Percentiles rank a stretch among this genome's conserved stretches.
These are phyloP conservation scores for Brassica balearica DNA, from an alignment of 441 rosid genomes.

Conservation along the genomic window DNA sequence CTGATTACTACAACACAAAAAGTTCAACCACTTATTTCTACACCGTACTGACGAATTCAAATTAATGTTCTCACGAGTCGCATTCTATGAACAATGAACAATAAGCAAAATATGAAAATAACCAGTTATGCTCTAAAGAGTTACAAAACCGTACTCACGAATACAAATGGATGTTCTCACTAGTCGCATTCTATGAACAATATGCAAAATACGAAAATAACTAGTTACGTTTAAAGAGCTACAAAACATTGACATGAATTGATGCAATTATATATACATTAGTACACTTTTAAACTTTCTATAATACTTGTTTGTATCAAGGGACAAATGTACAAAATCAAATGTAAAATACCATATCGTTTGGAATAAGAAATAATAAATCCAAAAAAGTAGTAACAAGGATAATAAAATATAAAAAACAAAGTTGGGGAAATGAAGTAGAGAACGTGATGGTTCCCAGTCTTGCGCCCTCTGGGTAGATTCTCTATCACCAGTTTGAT, in stretches of 20 bases:
- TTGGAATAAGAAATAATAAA: not conserved
- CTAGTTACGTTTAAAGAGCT: not conserved
- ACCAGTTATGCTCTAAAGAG: not conserved
- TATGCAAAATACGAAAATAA: not conserved
- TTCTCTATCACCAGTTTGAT: slow-evolving; percentile 35
- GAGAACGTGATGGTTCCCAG: slow-evolving; percentile 46
- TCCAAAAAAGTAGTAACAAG: slow-evolving; percentile 6
- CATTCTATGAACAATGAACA: not conserved
- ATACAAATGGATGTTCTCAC: not conserved
- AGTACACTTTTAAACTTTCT: not conserved
- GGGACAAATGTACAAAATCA: slow-evolving; percentile 5
- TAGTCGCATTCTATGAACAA: not conserved
- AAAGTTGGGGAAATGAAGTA: slow-evolving; percentile 23
- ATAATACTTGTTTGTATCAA: not conserved
- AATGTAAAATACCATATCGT: not conserved
- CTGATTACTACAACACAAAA: slow-evolving; percentile 17
- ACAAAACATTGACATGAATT: not conserved
- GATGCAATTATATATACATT: not conserved
- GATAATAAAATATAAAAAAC: slow-evolving; percentile 5
- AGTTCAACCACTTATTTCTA: not conserved
- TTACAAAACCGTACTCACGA: slow-evolving; percentile 12
- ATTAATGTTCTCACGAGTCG: slow-evolving; percentile 19
- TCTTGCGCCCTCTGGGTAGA: slow-evolving; percentile 46
- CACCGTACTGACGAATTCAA: slow-evolving; percentile 21
- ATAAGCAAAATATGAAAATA: not conserved